These are phyloP conservation scores for Ophiocordyceps camponoti-leonardi DNA, from an alignment of 2,329 filamentous ascomycete species.

Conservation along the genomic window DNA sequence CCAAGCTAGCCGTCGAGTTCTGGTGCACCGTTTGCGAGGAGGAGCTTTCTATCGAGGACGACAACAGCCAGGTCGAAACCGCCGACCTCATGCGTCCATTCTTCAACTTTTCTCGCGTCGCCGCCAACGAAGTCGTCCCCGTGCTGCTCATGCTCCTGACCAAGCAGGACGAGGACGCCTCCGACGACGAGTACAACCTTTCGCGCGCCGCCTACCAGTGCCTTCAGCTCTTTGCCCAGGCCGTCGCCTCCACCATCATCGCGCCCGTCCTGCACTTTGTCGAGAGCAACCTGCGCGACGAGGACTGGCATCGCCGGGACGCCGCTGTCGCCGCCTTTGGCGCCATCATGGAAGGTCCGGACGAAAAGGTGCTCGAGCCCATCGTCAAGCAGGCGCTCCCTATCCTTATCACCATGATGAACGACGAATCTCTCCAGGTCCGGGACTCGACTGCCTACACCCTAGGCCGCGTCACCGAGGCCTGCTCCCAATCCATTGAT, in stretches of 20 bases:
- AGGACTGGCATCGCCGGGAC: constrained; percentile 91
- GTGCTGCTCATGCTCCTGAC: constrained; percentile 78
- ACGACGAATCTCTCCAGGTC: constrained; percentile 76
- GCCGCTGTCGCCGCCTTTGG: constrained; percentile 94
- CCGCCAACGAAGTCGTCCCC: constrained; percentile 84
- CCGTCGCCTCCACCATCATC: constrained; percentile 71
- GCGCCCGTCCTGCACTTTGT: constrained; percentile 79
- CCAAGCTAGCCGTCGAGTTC: constrained; percentile 95
- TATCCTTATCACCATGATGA: constrained; percentile 82
- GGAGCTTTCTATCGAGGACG: constrained; percentile 93
- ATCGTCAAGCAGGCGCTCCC: constrained; percentile 91
- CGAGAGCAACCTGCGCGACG: constrained; percentile 71
- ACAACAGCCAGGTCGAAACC: constrained; percentile 64
- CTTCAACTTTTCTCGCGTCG: constrained; percentile 90
- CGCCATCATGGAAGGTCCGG: constrained; percentile 96
- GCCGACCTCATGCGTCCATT: constrained; percentile 75
- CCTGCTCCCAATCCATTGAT: constrained; percentile 82
- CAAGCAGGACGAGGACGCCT: constrained; percentile 93
- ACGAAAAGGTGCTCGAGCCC: constrained; percentile 79
- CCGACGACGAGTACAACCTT: constrained; percentile 94
- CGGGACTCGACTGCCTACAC: constrained; percentile 94
- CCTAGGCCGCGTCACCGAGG: constrained; percentile 88
- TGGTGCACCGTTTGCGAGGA: constrained; percentile 99
- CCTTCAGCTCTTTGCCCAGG: constrained; percentile 85
- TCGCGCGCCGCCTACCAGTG: constrained; percentile 93